These are phyloP conservation scores for Adansonia grandidieri DNA, from an alignment of 441 rosid genomes.

Conservation along the genomic window DNA sequence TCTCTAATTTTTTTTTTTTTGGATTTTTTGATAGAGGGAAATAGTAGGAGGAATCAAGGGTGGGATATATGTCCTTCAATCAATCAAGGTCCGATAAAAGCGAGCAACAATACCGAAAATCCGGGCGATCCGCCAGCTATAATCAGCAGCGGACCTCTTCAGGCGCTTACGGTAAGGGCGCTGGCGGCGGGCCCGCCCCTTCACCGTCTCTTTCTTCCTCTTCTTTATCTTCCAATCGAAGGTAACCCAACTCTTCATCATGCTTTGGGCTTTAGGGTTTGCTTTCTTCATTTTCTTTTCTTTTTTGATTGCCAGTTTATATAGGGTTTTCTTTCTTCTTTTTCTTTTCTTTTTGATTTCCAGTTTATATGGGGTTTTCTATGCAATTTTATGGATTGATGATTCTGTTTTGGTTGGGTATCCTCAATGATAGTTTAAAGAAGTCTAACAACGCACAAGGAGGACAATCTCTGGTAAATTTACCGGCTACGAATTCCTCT, in stretches of 20 bases:
- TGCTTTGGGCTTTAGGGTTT: background rate
- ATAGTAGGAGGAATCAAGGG: constrained; percentile 27
- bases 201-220: constrained; percentile 42
- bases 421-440: no score
- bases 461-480: no score
- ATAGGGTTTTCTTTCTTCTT: constrained; percentile 7
- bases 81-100: constrained; percentile 83
- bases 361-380: constrained; percentile 4
- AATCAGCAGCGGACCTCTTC: constrained; percentile 72
- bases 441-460: no score
- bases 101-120: constrained; percentile 64
- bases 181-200: constrained; percentile 69
- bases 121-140: constrained; percentile 77
- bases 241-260: constrained; percentile 35
- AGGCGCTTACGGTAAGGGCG: constrained; percentile 69
- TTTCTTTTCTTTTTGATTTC: constrained; percentile 6
- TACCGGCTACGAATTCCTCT: no score
- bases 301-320: constrained; percentile 15
- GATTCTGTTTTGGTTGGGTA: no score
- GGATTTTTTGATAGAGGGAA: background rate
- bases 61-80: constrained; percentile 88
- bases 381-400: no score
- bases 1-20: background rate
- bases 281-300: background rate
- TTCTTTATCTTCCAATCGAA: constrained; percentile 48